These are phyloP conservation scores for Trichosporon sp. DNA, from an alignment of 1,284 basidiomycete species.

Conservation along the genomic window DNA sequence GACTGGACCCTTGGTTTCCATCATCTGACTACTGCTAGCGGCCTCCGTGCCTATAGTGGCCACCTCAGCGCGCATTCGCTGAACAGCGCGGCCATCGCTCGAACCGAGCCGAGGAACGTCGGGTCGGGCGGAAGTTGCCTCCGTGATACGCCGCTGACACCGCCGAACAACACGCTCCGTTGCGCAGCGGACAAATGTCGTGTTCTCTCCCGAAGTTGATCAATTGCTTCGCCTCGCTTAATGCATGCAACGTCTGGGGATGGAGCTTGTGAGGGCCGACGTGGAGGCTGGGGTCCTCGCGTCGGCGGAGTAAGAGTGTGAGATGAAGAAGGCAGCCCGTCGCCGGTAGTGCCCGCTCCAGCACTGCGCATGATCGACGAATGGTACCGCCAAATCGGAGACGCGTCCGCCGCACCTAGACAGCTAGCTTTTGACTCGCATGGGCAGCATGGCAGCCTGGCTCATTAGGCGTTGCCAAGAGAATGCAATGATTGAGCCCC, in stretches of 20 bases:
- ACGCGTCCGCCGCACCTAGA: not conserved
- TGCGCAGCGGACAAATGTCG: constrained; percentile 3
- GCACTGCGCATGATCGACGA: constrained; percentile 8
- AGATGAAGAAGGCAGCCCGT: not conserved
- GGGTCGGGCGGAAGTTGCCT: constrained; percentile 17
- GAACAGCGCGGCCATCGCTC: not conserved
- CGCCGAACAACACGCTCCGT: not conserved
- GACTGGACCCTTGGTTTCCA: constrained; percentile 3
- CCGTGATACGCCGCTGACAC: constrained; percentile 7
- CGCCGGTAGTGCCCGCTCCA: not conserved
- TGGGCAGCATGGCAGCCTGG: not conserved
- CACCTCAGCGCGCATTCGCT: not conserved
- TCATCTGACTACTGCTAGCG: not conserved
- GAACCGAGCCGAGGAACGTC: not conserved
- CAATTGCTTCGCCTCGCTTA: constrained; percentile 5
- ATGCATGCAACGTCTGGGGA: not conserved
- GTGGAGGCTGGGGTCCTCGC: not conserved
- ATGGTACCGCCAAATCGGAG: not conserved
- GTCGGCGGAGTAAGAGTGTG: not conserved
- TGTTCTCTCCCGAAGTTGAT: not conserved
- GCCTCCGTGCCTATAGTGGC: not conserved
- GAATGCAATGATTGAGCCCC: constrained; percentile 2
- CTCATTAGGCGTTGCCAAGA: constrained; percentile 6
- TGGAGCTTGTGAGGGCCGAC: not conserved
- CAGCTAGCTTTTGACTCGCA: not conserved